A percentile compares a stretch with the other conserved stretches of the same genome.
Evolutionary conservation across 179 eudicot genomes (phyloP).

Genomic region (Spinacia oleracea): DNA sequence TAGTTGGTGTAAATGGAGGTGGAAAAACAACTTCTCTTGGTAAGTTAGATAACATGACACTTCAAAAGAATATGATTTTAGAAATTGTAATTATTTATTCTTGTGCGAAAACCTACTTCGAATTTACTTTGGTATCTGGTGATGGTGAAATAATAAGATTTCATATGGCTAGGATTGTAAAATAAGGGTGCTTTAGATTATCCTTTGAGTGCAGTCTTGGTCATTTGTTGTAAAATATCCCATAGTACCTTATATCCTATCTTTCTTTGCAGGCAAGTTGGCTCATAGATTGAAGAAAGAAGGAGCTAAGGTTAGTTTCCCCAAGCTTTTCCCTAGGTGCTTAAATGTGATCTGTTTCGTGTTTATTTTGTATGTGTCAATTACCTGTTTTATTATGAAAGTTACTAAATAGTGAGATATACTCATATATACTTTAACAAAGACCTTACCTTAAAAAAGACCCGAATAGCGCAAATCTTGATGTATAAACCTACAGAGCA

Average conservation of each 20-base stretch:
- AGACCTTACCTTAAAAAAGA: not conserved
- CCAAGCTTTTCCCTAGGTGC: constrained; percentile 12
- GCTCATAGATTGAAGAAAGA: constrained; percentile 83
- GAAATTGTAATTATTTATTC: not conserved
- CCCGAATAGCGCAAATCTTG: not conserved
- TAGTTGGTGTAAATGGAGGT: constrained; percentile 98
- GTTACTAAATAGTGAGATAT: not conserved
- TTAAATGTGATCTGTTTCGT: not conserved
- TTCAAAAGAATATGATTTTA: not conserved
- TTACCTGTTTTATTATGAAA: not conserved
- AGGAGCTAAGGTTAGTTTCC: constrained; percentile 72
- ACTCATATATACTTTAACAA: not conserved
- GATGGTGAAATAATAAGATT: not conserved
- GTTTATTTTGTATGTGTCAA: not conserved
- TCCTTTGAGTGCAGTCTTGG: constrained; percentile 7
- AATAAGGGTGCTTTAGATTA: not conserved
- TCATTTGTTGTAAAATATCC: not conserved
- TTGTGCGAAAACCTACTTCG: not conserved
- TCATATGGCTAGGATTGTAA: not conserved
- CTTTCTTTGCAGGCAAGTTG: constrained; percentile 71
- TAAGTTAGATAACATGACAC: constrained; percentile 36
- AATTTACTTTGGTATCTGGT: constrained; percentile 1
- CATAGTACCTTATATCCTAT: constrained; percentile 4
- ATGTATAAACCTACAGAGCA: not conserved
- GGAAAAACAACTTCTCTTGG: constrained; percentile 98